Evolutionary conservation across 2,329 filamentous ascomycete species (phyloP).

Genomic region (Verticillium isaacii): DNA sequence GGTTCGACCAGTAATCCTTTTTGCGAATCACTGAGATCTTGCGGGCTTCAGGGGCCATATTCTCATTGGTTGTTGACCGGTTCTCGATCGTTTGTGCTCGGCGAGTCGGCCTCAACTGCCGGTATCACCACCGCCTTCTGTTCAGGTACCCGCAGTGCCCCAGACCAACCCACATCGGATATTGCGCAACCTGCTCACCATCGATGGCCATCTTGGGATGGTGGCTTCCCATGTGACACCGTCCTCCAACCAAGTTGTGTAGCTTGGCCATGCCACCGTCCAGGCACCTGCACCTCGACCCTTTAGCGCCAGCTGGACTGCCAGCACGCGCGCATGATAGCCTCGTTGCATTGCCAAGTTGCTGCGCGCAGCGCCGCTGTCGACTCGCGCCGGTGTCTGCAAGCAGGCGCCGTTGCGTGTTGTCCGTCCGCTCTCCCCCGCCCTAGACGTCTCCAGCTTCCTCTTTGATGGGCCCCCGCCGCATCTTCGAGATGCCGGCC

Average conservation of each 20-base stretch:
- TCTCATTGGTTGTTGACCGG: neutral
- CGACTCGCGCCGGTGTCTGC: neutral
- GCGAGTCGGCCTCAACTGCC: neutral
- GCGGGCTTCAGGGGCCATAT: neutral
- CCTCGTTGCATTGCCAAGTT: constrained; percentile 12
- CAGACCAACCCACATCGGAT: neutral
- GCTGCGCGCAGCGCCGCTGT: neutral
- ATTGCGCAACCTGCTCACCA: neutral
- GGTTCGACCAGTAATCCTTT: neutral
- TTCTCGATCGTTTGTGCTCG: neutral
- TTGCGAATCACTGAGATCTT: neutral
- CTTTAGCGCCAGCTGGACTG: neutral
- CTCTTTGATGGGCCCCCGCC: constrained; percentile 7
- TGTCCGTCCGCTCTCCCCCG: neutral
- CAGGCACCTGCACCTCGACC: neutral
- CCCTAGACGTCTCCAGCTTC: neutral
- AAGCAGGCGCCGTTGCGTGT: neutral
- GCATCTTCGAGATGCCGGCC: constrained; percentile 1
- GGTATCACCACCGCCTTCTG: neutral
- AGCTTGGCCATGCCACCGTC: neutral
- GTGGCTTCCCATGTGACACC: neutral
- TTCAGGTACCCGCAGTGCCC: neutral
- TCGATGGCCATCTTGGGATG: neutral
- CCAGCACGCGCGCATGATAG: neutral
- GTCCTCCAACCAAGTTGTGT: neutral